Conservation (phyloP, 352 stramenopile species). For the Globisporangium spinosum region DNA sequence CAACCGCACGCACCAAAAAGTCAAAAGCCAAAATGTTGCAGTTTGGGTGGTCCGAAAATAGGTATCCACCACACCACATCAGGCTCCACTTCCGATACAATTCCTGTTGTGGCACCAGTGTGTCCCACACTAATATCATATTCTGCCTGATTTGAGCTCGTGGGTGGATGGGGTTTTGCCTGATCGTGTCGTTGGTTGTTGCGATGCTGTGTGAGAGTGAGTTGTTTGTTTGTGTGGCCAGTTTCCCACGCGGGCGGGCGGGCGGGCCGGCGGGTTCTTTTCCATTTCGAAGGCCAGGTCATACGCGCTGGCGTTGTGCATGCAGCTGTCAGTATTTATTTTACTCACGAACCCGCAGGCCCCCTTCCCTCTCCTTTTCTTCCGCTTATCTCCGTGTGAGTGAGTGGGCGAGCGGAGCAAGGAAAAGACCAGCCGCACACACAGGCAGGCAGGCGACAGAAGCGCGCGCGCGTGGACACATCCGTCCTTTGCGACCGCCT, state of each 20-base stretch:
- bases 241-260: slow-evolving; percentile 2
- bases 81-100: not conserved
- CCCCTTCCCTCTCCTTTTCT: slow-evolving; percentile 2
- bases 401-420: slow-evolving; percentile 1
- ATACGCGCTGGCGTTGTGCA: not conserved
- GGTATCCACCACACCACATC: not conserved
- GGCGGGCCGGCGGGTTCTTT: slow-evolving; percentile 3
- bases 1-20: not conserved
- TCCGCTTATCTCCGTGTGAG: not conserved
- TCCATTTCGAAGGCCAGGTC: slow-evolving; percentile 8
- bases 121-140: slow-evolving; percentile 2
- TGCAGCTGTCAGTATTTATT: slow-evolving; percentile 35
- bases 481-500: slow-evolving; percentile 4
- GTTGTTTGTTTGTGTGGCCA: slow-evolving; percentile 7
- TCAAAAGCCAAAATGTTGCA: slow-evolving; percentile 12
- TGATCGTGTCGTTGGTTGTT: slow-evolving; percentile 6
- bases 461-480: not conserved
- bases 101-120: not conserved
- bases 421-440: slow-evolving; percentile 2
- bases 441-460: slow-evolving; percentile 9
- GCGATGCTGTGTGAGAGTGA: slow-evolving; percentile 3
- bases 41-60: slow-evolving; percentile 12
- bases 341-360: slow-evolving; percentile 26
- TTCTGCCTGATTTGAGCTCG: not conserved
- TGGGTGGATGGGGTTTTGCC: not conserved